Percentiles rank a stretch among this genome's conserved stretches.
These are phyloP conservation scores for Neolentinus lepideus DNA, from an alignment of 1,284 basidiomycete species.

Conservation along the genomic window DNA sequence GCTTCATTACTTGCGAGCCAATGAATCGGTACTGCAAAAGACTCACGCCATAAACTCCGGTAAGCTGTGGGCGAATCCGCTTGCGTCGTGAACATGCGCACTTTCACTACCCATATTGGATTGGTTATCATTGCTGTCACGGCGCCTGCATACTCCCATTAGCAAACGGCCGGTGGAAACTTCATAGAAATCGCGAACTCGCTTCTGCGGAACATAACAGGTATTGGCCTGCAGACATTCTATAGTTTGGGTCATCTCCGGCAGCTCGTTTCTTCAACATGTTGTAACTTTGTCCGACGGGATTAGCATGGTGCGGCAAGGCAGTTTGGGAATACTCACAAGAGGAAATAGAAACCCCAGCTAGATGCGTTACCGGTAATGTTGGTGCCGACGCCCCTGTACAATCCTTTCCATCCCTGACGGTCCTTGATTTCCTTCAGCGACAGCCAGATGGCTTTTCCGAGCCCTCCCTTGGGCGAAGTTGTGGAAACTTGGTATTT, in stretches of 20 bases:
- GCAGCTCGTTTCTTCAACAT: conserved; percentile 81
- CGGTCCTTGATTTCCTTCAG: conserved; percentile 68
- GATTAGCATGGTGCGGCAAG: neutral
- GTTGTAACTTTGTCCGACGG: conserved; percentile 66
- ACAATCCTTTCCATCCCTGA: conserved; percentile 84
- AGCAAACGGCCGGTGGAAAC: neutral
- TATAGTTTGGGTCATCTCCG: conserved; percentile 47
- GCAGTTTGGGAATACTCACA: conserved; percentile 49
- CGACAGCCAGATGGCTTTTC: conserved; percentile 73
- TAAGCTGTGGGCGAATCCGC: conserved; percentile 64
- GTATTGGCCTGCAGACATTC: conserved; percentile 74
- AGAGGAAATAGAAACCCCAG: conserved; percentile 97
- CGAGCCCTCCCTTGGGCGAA: conserved; percentile 55
- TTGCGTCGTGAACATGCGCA: conserved; percentile 90
- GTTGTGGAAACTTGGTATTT: conserved; percentile 88
- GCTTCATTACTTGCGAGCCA: neutral
- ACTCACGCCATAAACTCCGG: conserved; percentile 72
- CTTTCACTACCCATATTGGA: conserved; percentile 98
- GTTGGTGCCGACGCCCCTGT: conserved; percentile 88
- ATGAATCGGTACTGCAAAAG: neutral
- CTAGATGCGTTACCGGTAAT: conserved; percentile 94
- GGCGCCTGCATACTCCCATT: conserved; percentile 52
- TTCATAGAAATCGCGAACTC: conserved; percentile 53
- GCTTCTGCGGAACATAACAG: conserved; percentile 92
- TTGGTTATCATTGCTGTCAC: conserved; percentile 94